Percentiles rank a stretch among this genome's conserved stretches.
These are phyloP conservation scores for Leccinum aurantiacum DNA, from an alignment of 768 basidiomycete species.

Conservation along the genomic window DNA sequence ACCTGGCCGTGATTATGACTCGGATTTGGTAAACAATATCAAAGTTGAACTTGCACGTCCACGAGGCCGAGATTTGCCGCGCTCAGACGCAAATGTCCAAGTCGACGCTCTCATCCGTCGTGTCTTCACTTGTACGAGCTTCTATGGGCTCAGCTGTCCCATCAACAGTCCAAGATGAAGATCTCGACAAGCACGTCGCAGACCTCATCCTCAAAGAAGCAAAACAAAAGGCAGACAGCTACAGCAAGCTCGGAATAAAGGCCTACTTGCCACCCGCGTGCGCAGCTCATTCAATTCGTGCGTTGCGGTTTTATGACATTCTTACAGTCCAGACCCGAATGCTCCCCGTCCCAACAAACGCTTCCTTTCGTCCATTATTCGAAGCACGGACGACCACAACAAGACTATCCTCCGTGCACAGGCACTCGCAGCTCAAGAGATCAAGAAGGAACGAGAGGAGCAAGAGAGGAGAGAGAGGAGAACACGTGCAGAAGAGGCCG, in stretches of 20 bases:
- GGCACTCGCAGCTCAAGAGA: conserved; percentile 68
- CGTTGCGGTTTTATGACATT: conserved; percentile 1
- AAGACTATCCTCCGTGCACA: conserved; percentile 76
- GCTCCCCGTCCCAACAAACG: conserved; percentile 82
- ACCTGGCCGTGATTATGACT: not conserved
- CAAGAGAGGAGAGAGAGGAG: conserved; percentile 60
- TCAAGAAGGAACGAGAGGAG: conserved; percentile 67
- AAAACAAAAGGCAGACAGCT: conserved; percentile 83
- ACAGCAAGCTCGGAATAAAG: conserved; percentile 71
- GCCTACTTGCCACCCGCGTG: conserved; percentile 65
- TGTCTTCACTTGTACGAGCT: conserved; percentile 76
- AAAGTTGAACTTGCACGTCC: conserved; percentile 12
- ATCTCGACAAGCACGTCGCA: conserved; percentile 90
- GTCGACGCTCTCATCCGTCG: conserved; percentile 78
- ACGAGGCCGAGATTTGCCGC: conserved; percentile 2
- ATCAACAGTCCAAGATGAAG: conserved; percentile 66
- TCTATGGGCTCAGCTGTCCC: conserved; percentile 69
- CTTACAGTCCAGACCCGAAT: conserved; percentile 60
- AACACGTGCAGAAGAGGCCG: conserved; percentile 74
- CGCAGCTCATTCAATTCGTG: conserved; percentile 35
- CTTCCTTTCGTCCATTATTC: conserved; percentile 81
- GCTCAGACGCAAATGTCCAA: conserved; percentile 35
- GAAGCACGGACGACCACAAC: conserved; percentile 95
- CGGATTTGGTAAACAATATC: conserved; percentile 20
- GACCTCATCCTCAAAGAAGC: conserved; percentile 92